phyloP scores from a whole-genome alignment of 176 grass and related monocot genomes.

The Typha latifolia region DNA sequence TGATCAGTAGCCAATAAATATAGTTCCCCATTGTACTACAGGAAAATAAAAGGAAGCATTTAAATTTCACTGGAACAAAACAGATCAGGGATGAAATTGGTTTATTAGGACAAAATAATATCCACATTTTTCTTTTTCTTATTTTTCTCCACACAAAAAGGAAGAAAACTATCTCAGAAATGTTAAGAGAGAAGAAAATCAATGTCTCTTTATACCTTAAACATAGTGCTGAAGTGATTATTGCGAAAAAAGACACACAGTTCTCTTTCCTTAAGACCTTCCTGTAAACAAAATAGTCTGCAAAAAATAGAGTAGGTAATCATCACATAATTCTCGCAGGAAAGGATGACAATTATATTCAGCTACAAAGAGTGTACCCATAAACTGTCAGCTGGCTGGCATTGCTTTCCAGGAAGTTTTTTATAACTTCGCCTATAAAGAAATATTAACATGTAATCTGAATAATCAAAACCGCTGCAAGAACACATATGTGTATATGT shows the following conservation, averaged over 20 bases:
- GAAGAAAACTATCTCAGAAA: background rate
- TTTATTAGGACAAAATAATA: background rate
- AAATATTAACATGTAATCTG: slow-evolving; percentile 12
- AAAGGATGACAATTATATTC: background rate
- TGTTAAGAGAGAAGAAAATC: background rate
- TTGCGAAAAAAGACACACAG: slow-evolving; percentile 96
- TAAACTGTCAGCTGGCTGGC: slow-evolving; percentile 93
- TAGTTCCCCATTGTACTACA: slow-evolving; percentile 75
- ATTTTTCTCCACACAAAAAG: background rate
- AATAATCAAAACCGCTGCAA: background rate
- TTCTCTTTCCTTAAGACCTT: slow-evolving; percentile 87
- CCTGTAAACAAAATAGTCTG: slow-evolving; percentile 98
- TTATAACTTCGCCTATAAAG: slow-evolving; percentile 84
- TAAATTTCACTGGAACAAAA: background rate
- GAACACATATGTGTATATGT: no score
- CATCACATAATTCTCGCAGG: background rate
- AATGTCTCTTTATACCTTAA: slow-evolving; percentile 56
- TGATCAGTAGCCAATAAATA: slow-evolving; percentile 98
- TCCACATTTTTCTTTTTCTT: no score
- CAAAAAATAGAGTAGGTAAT: slow-evolving; percentile 18
- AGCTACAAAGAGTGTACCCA: slow-evolving; percentile 36
- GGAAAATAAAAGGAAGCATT: slow-evolving; percentile 14
- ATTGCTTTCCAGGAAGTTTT: slow-evolving; percentile 70
- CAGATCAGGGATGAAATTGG: background rate
- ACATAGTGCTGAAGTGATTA: slow-evolving; percentile 99